Conservation (phyloP, 2,329 filamentous ascomycete species). For the Lecanoromycetidae sp. region DNA sequence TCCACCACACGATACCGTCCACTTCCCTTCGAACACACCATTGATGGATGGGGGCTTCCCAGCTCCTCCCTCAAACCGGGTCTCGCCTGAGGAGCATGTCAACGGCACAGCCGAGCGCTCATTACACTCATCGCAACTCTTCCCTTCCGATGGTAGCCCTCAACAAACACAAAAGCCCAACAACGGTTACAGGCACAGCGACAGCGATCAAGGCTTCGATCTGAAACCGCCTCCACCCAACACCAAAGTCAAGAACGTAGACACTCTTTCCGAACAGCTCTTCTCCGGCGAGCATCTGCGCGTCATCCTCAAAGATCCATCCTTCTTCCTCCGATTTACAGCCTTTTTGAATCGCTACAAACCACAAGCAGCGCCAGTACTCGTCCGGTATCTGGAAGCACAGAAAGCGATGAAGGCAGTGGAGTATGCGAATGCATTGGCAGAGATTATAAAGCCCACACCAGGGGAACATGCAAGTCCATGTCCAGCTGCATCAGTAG, state of each 20-base stretch:
- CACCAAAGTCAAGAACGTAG: conserved; percentile 24
- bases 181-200: neutral
- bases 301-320: conserved; percentile 29
- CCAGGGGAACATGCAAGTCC: conserved; percentile 19
- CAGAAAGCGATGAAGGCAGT: conserved; percentile 33
- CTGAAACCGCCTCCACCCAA: conserved; percentile 31
- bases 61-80: conserved; percentile 2
- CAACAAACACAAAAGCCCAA: neutral
- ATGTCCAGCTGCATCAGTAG: conserved; percentile 25
- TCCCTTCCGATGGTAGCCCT: conserved; percentile 1
- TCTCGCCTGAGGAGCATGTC: neutral
- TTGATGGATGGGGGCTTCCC: neutral
- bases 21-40: neutral
- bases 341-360: conserved; percentile 31
- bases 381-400: conserved; percentile 30
- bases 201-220: conserved; percentile 22
- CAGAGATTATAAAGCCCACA: conserved; percentile 23
- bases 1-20: neutral
- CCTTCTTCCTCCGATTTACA: conserved; percentile 26
- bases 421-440: conserved; percentile 35
- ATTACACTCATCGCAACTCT: neutral
- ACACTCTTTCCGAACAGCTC: conserved; percentile 28
- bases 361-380: conserved; percentile 24
- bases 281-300: conserved; percentile 34
- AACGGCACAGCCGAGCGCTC: conserved; percentile 3